Evolutionary conservation across 352 stramenopile genomes (phyloP).

Genomic region (Phytophthora rubi): DNA sequence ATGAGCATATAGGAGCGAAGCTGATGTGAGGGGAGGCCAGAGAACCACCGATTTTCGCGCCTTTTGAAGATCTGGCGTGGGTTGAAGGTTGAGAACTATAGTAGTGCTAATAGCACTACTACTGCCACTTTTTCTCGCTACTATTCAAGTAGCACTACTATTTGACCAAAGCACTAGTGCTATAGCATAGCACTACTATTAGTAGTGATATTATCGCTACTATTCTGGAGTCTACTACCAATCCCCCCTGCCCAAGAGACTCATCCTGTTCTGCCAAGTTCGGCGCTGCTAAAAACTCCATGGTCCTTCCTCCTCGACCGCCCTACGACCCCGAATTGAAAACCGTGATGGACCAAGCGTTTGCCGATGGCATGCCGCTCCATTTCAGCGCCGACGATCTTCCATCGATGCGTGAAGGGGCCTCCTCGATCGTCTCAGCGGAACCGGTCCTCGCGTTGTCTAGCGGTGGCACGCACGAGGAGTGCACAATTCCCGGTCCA

Average conservation of each 20-base stretch:
- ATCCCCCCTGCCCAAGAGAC: neutral
- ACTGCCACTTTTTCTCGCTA: too few species aligned
- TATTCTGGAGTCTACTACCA: neutral
- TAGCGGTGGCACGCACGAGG: slow-evolving; percentile 17
- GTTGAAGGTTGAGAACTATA: too few species aligned
- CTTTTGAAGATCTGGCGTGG: too few species aligned
- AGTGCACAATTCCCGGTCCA: slow-evolving; percentile 18
- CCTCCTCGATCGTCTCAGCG: slow-evolving; percentile 11
- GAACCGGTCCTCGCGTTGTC: slow-evolving; percentile 9
- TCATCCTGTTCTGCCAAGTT: neutral
- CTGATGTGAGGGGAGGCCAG: too few species aligned
- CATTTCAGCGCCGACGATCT: slow-evolving; percentile 20
- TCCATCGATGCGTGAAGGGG: slow-evolving; percentile 13
- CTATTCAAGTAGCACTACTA: too few species aligned
- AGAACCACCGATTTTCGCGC: too few species aligned
- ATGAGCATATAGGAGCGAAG: too few species aligned
- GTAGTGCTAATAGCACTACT: too few species aligned
- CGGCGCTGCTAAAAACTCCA: neutral
- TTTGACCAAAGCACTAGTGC: too few species aligned
- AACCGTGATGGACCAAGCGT: slow-evolving; percentile 13
- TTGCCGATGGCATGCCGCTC: slow-evolving; percentile 20
- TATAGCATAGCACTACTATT: too few species aligned
- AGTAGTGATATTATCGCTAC: too few species aligned
- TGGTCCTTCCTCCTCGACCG: slow-evolving; percentile 17
- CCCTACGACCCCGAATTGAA: slow-evolving; percentile 32